Conservation (phyloP, 2,329 filamentous ascomycete genomes). For the Aspergillus sp. region DNA sequence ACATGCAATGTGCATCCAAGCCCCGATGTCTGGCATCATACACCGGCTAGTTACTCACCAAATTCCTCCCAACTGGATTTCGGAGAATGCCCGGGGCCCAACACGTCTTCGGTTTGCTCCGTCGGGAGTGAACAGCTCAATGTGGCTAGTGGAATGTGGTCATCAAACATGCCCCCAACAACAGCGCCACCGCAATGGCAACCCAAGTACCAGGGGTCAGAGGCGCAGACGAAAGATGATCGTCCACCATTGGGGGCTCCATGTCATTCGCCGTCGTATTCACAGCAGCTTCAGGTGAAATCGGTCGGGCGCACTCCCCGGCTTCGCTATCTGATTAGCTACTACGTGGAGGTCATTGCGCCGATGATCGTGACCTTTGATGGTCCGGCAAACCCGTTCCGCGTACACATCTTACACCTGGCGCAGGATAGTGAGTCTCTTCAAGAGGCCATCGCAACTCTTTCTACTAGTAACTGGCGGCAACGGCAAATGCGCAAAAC, state of each 20-base stretch:
- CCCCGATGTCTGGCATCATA: slow-evolving; percentile 14
- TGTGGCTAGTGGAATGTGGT: too few species aligned
- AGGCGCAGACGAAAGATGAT: background rate
- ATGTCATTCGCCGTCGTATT: slow-evolving; percentile 24
- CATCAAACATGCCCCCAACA: background rate
- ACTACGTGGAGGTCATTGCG: slow-evolving; percentile 88
- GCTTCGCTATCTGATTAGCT: slow-evolving; percentile 83
- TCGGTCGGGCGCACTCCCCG: slow-evolving; percentile 60
- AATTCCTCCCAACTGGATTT: background rate
- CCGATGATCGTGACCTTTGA: slow-evolving; percentile 89
- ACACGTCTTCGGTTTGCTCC: background rate
- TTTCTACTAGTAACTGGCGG: slow-evolving; percentile 80
- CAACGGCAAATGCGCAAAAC: slow-evolving; percentile 59
- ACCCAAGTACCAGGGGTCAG: background rate
- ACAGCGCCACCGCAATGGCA: background rate
- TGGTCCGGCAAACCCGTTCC: slow-evolving; percentile 74
- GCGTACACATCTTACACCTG: slow-evolving; percentile 70
- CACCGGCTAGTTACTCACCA: background rate
- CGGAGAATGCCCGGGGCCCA: background rate
- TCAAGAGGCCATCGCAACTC: slow-evolving; percentile 85
- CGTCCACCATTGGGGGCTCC: slow-evolving; percentile 12
- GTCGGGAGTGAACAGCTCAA: background rate
- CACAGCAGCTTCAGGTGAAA: slow-evolving; percentile 29
- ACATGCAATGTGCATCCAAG: slow-evolving; percentile 13
- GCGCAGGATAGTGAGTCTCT: slow-evolving; percentile 70